Evolutionary conservation across 768 basidiomycete species (phyloP).

Genomic region (Porpolomopsis calyptriformis): DNA sequence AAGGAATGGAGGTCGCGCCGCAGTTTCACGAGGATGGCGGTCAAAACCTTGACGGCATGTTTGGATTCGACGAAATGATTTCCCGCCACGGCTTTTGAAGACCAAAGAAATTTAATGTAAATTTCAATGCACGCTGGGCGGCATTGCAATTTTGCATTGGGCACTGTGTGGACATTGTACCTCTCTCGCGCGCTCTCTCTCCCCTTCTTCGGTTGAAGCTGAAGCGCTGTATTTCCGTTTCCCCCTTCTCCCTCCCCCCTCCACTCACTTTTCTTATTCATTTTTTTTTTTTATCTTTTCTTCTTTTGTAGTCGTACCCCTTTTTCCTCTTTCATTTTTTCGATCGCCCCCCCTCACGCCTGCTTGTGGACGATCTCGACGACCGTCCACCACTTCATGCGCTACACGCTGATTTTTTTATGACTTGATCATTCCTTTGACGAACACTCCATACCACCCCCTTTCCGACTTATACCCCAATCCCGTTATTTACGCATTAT

Average conservation of each 20-base stretch:
- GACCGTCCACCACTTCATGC: slow-evolving; percentile 9
- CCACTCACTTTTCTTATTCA: slow-evolving; percentile 4
- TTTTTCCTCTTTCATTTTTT: slow-evolving; percentile 13
- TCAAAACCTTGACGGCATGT: slow-evolving; percentile 17
- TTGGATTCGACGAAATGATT: slow-evolving; percentile 37
- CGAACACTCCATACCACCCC: slow-evolving; percentile 9
- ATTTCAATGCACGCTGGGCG: slow-evolving; percentile 8
- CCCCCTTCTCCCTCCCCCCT: not conserved
- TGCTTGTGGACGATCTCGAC: slow-evolving; percentile 18
- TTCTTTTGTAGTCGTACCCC: slow-evolving; percentile 24
- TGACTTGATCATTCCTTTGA: slow-evolving; percentile 13
- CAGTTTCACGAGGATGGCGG: slow-evolving; percentile 19
- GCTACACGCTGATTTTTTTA: slow-evolving; percentile 14
- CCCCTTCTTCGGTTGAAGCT: slow-evolving; percentile 8
- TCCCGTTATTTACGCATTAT: not conserved
- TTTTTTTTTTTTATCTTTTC: slow-evolving; percentile 10
- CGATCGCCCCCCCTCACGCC: slow-evolving; percentile 18
- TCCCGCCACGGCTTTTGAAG: slow-evolving; percentile 18
- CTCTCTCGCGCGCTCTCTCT: slow-evolving; percentile 8
- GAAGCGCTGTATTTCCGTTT: slow-evolving; percentile 10
- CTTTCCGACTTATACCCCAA: slow-evolving; percentile 6
- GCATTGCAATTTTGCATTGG: not conserved
- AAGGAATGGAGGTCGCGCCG: slow-evolving; percentile 23
- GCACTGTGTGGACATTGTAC: not conserved
- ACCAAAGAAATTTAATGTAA: slow-evolving; percentile 8